Evolutionary conservation across 2,329 filamentous ascomycete genomes (phyloP).

Genomic region (Calcarisporium arbuscula): DNA sequence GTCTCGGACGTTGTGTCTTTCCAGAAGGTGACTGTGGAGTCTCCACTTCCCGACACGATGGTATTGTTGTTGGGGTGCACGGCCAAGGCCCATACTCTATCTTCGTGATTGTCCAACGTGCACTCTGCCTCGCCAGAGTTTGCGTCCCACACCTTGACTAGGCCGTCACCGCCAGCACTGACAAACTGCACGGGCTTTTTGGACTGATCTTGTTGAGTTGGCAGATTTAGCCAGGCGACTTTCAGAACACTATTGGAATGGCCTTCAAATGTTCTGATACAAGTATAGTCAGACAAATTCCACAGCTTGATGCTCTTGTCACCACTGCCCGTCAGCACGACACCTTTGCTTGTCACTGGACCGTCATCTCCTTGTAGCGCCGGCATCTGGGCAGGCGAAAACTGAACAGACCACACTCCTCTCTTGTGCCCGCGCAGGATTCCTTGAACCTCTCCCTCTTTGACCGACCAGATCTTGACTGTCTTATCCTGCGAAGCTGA

Average conservation of each 20-base stretch:
- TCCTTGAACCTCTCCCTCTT: constrained; percentile 84
- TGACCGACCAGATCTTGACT: constrained; percentile 91
- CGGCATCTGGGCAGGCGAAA: constrained; percentile 74
- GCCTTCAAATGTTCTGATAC: constrained; percentile 88
- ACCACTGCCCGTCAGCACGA: constrained; percentile 84
- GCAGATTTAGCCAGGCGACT: constrained; percentile 72
- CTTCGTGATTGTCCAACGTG: constrained; percentile 94
- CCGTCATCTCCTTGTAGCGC: constrained; percentile 66
- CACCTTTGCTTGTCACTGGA: constrained; percentile 67
- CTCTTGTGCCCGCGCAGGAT: constrained; percentile 88
- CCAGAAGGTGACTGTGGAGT: constrained; percentile 94
- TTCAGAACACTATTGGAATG: constrained; percentile 95
- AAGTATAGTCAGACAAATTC: constrained; percentile 88
- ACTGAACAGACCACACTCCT: constrained; percentile 93
- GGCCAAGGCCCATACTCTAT: constrained; percentile 87
- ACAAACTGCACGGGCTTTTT: constrained; percentile 66
- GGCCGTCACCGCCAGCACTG: constrained; percentile 84
- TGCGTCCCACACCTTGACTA: constrained; percentile 95
- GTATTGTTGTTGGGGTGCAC: constrained; percentile 63
- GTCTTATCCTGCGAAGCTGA: constrained; percentile 95
- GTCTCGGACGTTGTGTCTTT: constrained; percentile 82
- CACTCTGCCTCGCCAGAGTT: constrained; percentile 77
- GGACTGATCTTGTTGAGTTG: constrained; percentile 40
- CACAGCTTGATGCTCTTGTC: constrained; percentile 96
- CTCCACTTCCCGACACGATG: constrained; percentile 84